Evolutionary conservation across 2,329 filamentous ascomycete species (phyloP), one percentile per base, ranked within the genome.

Genomic region (Gnomoniopsis smithogilvyi): DNA sequence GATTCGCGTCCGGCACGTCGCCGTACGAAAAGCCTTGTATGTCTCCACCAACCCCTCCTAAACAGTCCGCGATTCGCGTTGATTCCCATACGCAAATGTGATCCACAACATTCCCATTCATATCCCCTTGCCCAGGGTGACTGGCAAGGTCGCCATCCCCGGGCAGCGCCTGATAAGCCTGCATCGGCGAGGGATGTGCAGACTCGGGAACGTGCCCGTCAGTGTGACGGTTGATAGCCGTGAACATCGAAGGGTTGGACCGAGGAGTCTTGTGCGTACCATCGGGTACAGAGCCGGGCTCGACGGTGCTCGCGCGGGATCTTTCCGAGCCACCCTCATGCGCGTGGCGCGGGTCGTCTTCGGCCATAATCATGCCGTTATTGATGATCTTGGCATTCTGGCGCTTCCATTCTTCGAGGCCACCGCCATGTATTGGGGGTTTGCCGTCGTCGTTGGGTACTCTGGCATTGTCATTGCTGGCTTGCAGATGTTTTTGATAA

Each of bases 331-430:
- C 59, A 3, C 67, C 67, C 36, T 55, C 63, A 12, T 17, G 24
- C 14, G 22, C 45, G 2, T 62, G 52, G 17, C 19, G 60, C 8
- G 22, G 1, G 3, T 71, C 68, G 6, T 74, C 72, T 11, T 70
- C 65, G 3, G 70, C 67, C 33, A 73, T 65, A 11, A 79, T 74
- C 33, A 69, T 69, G 41, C 77, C 76, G 48, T 80, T 76, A 62
- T 78, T 78, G 59, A 76, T 77, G 12, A 79, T 71, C 58, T 70
- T 71, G 41, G 64, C 66, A 0, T 66, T 65, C 51, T 76, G 68
- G 11, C 75, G 69, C 61, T 77, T 78, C 70, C 81, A 86, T 64
- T 85, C 81, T 62, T 83, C 81, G 3, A 84, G 69, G 1, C 80
- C 83, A 36, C 81, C 83, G 15, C 81, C 78, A 2, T 74, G 72